Evolutionary conservation across 345 rosid species (phyloP).

Genomic region (Sisymbrium altissimum): DNA sequence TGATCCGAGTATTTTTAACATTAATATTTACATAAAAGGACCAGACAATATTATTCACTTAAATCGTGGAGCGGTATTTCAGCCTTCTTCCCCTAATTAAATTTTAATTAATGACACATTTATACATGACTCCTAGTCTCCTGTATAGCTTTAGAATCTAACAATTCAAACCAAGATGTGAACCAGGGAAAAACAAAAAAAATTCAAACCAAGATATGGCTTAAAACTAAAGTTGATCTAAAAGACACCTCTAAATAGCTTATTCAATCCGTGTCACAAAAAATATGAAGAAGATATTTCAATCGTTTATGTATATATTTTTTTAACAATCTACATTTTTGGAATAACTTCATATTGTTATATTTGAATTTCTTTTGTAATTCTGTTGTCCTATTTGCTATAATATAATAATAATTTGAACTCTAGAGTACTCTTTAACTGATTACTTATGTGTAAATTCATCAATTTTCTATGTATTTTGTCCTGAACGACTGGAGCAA

Average conservation of each 20-base stretch:
- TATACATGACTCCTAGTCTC: neutral
- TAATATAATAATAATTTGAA: neutral
- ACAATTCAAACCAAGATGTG: neutral
- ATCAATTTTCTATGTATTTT: neutral
- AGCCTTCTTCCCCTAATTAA: neutral
- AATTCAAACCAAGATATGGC: neutral
- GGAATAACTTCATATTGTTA: neutral
- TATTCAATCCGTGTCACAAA: neutral
- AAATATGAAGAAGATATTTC: neutral
- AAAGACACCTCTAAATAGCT: slow-evolving; percentile 5
- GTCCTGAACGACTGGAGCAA: neutral
- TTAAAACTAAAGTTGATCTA: neutral
- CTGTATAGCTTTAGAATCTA: neutral
- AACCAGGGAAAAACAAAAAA: neutral
- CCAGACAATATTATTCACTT: slow-evolving; percentile 15
- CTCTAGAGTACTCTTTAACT: neutral
- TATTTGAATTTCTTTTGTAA: neutral
- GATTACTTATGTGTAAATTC: neutral
- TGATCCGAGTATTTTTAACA: neutral
- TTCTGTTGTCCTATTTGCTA: neutral
- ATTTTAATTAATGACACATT: neutral
- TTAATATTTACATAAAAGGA: slow-evolving; percentile 25
- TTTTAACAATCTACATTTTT: neutral
- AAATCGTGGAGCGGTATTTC: neutral
- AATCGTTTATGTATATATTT: neutral